These are phyloP conservation scores for Prototheca wickerhamii DNA, from an alignment of 163 green algal genomes.

Conservation along the genomic window DNA sequence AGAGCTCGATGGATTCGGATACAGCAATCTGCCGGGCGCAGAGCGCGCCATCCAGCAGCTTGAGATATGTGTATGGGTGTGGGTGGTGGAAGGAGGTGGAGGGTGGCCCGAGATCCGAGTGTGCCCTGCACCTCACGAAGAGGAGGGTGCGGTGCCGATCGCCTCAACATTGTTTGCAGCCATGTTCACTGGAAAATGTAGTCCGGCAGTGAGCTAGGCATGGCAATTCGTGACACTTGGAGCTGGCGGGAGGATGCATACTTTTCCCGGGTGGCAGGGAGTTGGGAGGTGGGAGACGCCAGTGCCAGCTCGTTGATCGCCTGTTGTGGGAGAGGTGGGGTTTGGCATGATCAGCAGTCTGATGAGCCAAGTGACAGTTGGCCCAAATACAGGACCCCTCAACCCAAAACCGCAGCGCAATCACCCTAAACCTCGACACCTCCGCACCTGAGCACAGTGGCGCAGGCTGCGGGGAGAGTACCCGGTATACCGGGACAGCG, in stretches of 20 bases:
- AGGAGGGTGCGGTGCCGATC: background rate
- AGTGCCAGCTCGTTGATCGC: conserved; percentile 23
- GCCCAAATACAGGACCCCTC: background rate
- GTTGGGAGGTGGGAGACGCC: conserved; percentile 10
- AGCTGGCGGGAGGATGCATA: conserved; percentile 30
- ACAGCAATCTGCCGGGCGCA: background rate
- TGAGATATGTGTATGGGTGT: background rate
- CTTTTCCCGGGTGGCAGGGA: conserved; percentile 35
- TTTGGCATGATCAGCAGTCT: background rate
- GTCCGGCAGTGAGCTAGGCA: conserved; percentile 14
- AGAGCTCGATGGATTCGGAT: no score
- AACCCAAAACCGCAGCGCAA: background rate
- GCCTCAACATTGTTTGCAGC: no score
- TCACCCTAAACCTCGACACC: background rate
- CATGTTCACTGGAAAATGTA: conserved; percentile 24
- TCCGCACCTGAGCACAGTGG: conserved; percentile 17
- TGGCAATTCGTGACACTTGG: conserved; percentile 21
- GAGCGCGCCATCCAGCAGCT: background rate
- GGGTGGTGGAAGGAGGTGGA: background rate
- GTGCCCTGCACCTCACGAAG: background rate
- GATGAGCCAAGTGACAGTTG: background rate
- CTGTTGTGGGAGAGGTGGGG: no score
- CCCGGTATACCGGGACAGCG: conserved; percentile 35
- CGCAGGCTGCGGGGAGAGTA: conserved; percentile 23
- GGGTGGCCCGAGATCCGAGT: background rate